phyloP scores from a whole-genome alignment of 257 asterid species.

The Nicotiana knightiana region DNA sequence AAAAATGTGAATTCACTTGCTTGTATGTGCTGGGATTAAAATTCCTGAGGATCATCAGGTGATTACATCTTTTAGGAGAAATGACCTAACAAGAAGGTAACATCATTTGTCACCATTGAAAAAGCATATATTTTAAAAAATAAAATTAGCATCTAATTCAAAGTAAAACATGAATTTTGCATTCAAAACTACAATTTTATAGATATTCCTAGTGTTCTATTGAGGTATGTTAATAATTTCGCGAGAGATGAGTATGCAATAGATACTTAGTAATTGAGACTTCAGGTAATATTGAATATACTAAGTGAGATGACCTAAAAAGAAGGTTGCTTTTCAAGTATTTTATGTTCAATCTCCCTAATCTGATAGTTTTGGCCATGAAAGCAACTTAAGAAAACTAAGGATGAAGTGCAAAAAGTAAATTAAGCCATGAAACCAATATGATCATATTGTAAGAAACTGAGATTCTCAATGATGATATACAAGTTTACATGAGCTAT shows the following conservation, averaged over 20 bases:
- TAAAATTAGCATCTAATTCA: neutral
- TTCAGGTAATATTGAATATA: neutral
- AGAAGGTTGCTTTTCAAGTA: neutral
- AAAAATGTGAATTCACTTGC: neutral
- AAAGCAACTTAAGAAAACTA: neutral
- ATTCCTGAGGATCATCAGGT: neutral
- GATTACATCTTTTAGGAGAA: neutral
- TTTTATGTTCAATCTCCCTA: neutral
- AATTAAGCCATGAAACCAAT: too few relatives aligned
- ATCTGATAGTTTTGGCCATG: neutral
- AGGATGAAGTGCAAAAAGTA: neutral
- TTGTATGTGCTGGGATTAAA: neutral
- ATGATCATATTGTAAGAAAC: too few relatives aligned
- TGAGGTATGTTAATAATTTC: neutral
- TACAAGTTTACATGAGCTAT: too few relatives aligned
- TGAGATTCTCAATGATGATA: too few relatives aligned
- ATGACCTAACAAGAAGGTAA: neutral
- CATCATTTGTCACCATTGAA: neutral
- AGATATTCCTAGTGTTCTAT: neutral
- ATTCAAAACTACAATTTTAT: too few relatives aligned
- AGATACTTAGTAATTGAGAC: neutral
- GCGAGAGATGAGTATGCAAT: neutral
- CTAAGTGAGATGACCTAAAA: neutral
- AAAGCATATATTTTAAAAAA: neutral
- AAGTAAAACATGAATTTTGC: too few relatives aligned